Evolutionary conservation across 306 rosid genomes (phyloP), one percentile per base, ranked within the genome.

Genomic region (Dryas alaskensis): DNA sequence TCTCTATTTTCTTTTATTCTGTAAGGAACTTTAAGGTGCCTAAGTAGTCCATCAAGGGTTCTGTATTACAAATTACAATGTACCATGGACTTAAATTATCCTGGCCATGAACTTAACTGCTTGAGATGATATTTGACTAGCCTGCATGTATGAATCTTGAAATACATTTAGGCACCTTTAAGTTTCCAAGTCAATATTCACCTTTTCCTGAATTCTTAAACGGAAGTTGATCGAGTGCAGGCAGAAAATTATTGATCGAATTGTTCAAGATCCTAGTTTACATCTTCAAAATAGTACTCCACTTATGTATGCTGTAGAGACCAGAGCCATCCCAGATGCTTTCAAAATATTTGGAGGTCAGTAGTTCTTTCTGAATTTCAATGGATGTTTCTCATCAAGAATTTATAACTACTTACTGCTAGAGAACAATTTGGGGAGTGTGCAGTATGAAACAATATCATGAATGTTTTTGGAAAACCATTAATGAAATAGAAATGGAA

Each of bases 181-280:
- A 31, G 22, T 46, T 44, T 59, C 45, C 4, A 4, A 42, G 8
- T 54, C 22, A 73, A 5, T 10, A 19, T 51, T 37, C 19, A 27
- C 14, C 12, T 7, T 54, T 69, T 37, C 19, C 63, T 57, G 45
- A 25, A 44, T 69, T 6, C 57, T 31, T 25, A 45, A 55, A 13
- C 27, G 47, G 10, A 70, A 59, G 19, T 60, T 69, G 45, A 59
- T 69, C 52, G 59, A 63, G 31, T 78, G 77, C 87, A 90, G 96
- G 83, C 87, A 70, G 61, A 7, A 66, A 60, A 67, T 72, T 63
- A 63, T 67, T 0, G 80, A 86, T 63, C 91, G 83, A 78, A 82
- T 90, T 7, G 93, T 90, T 54, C 84, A 86, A 25, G 96, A 88
- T 79, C 92, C 84, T 53, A 80, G 90, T 55, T 82, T 90, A 17